Evolutionary conservation across 352 stramenopile species (phyloP).

Genomic region (Globisporangium canariense): DNA sequence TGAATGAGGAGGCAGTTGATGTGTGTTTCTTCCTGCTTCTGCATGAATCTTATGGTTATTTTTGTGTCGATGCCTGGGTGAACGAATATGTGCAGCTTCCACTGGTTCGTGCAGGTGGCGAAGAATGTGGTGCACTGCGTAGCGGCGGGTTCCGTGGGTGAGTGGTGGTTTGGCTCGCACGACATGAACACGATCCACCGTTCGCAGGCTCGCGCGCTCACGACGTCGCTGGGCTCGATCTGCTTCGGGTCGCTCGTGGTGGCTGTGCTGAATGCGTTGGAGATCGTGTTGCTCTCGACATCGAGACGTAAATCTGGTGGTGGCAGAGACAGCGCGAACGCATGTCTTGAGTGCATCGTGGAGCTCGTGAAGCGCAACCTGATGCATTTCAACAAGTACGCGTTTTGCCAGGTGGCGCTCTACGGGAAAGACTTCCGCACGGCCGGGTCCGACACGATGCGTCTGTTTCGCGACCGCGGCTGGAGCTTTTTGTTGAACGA

Average conservation of each 20-base stretch:
- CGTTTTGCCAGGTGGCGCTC: conserved; percentile 83
- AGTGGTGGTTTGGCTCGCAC: conserved; percentile 84
- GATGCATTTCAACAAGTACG: conserved; percentile 87
- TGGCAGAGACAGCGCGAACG: conserved; percentile 48
- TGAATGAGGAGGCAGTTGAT: neutral
- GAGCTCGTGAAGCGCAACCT: conserved; percentile 68
- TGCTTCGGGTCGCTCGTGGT: conserved; percentile 82
- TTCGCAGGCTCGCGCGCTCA: conserved; percentile 56
- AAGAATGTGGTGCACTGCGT: conserved; percentile 88
- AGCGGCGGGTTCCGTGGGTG: conserved; percentile 67
- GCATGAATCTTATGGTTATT: neutral
- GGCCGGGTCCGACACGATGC: conserved; percentile 74
- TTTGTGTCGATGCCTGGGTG: neutral
- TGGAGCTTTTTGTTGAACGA: conserved; percentile 82
- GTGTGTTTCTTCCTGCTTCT: neutral
- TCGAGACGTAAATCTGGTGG: conserved; percentile 53
- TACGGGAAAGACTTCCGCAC: conserved; percentile 81
- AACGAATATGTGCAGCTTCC: conserved; percentile 39
- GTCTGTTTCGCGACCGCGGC: conserved; percentile 74
- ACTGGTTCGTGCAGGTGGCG: conserved; percentile 82
- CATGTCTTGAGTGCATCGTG: conserved; percentile 80
- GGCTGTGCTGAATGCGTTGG: conserved; percentile 58
- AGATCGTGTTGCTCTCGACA: conserved; percentile 64
- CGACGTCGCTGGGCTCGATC: conserved; percentile 80
- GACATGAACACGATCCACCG: conserved; percentile 72